These are phyloP conservation scores for Fusarium sp. DNA, from an alignment of 2,329 filamentous ascomycete species.

Conservation along the genomic window DNA sequence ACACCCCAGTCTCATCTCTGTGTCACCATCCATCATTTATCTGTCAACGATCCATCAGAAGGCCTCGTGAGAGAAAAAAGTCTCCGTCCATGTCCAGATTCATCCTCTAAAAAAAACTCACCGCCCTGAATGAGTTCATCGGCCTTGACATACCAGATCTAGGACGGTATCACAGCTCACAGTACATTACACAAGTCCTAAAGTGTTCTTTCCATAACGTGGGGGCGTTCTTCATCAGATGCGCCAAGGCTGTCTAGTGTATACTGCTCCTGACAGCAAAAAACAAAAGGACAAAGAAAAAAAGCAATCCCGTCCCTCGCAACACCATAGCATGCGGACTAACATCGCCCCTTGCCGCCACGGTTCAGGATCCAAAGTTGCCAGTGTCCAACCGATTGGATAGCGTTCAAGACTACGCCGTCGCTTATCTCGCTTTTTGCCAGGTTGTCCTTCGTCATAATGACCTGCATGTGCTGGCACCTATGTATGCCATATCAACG, in stretches of 20 bases:
- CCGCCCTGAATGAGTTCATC: conserved; percentile 32
- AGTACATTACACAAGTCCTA: conserved; percentile 6
- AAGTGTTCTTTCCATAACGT: conserved; percentile 14
- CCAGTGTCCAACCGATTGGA: conserved; percentile 38
- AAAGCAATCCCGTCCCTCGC: conserved; percentile 34
- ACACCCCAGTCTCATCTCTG: conserved; percentile 44
- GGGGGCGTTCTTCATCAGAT: conserved; percentile 31
- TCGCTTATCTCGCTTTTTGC: conserved; percentile 41
- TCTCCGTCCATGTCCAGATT: conserved; percentile 11
- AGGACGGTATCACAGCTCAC: conserved; percentile 7
- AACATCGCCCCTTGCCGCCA: conserved; percentile 30
- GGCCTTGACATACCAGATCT: conserved; percentile 27
- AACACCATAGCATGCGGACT: conserved; percentile 24
- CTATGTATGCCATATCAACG: conserved; percentile 26
- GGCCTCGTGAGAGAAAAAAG: conserved; percentile 21
- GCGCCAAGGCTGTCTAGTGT: conserved; percentile 29
- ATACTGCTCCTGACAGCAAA: conserved; percentile 29
- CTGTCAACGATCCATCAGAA: conserved; percentile 35
- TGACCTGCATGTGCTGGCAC: conserved; percentile 36
- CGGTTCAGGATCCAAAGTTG: conserved; percentile 36
- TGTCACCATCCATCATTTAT: conserved; percentile 41
- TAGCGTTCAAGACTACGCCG: conserved; percentile 28
- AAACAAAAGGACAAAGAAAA: neutral
- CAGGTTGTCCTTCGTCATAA: conserved; percentile 24
- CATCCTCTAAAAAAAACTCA: conserved; percentile 18